Conservation (phyloP, 2,329 filamentous ascomycete species). For the Diplodia seriata region DNA sequence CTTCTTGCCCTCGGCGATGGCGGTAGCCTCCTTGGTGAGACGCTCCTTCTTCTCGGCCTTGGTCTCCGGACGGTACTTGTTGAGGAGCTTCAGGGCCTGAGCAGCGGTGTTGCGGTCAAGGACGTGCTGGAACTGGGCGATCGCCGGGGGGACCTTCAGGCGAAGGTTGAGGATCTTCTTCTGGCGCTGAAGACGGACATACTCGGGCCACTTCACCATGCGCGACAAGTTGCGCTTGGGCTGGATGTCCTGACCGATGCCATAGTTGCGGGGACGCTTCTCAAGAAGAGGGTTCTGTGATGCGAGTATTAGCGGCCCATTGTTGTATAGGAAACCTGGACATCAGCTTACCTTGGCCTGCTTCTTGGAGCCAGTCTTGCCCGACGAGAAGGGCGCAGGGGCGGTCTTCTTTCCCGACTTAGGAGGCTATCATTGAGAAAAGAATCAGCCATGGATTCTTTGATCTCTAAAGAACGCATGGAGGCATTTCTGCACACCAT, state of each 20-base stretch:
- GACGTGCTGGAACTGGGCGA: constrained; percentile 97
- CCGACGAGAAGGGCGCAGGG: constrained; percentile 93
- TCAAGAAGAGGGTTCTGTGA: constrained; percentile 96
- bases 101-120: constrained; percentile 74
- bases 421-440: constrained; percentile 99
- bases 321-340: neutral
- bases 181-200: constrained; percentile 91
- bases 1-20: constrained; percentile 99
- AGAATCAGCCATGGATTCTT: constrained; percentile 79
- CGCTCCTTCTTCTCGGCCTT: constrained; percentile 99
- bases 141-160: constrained; percentile 96
- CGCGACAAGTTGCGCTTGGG: constrained; percentile 78
- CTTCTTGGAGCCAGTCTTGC: constrained; percentile 95
- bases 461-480: constrained; percentile 32
- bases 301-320: constrained; percentile 2
- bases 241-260: constrained; percentile 99
- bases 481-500: constrained; percentile 25
- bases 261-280: constrained; percentile 97
- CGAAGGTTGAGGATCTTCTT: constrained; percentile 97
- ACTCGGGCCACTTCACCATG: constrained; percentile 99
- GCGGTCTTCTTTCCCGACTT: constrained; percentile 98
- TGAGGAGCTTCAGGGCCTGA: constrained; percentile 98
- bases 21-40: constrained; percentile 96
- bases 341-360: constrained; percentile 80
- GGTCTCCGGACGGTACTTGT: constrained; percentile 99